Conservation (phyloP, 768 basidiomycete species). For the Phlegmacium glaucopus region DNA sequence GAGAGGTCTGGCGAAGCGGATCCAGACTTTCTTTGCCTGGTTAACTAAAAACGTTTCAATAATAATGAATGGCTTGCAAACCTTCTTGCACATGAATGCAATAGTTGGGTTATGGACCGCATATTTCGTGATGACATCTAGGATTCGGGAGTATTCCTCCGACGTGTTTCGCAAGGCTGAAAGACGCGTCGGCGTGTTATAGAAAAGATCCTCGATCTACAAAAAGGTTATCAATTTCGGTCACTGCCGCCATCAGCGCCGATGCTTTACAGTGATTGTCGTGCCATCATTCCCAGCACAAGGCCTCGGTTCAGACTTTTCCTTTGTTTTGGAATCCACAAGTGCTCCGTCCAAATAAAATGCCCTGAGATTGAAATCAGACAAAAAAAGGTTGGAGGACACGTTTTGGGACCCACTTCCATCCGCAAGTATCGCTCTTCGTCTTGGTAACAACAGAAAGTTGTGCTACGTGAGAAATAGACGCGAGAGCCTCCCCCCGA, state of each 20-base stretch:
- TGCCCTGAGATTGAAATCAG: conserved; percentile 47
- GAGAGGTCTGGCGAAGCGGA: conserved; percentile 76
- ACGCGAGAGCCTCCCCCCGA: conserved; percentile 94
- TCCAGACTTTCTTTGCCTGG: conserved; percentile 48
- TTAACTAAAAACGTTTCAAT: not conserved
- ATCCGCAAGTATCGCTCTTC: conserved; percentile 75
- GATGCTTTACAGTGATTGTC: conserved; percentile 59
- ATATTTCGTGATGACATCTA: conserved; percentile 91
- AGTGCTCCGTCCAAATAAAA: conserved; percentile 77
- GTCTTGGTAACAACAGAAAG: conserved; percentile 91
- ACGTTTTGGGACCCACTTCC: conserved; percentile 68
- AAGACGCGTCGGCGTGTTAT: conserved; percentile 85
- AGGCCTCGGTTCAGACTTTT: conserved; percentile 75
- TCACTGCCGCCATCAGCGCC: not conserved
- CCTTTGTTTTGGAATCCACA: conserved; percentile 65
- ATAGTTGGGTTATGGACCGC: conserved; percentile 90
- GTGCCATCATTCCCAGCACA: conserved; percentile 96
- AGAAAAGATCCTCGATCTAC: conserved; percentile 95
- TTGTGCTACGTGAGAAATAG: conserved; percentile 91
- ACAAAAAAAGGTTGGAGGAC: not conserved
- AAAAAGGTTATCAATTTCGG: not conserved
- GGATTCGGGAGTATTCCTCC: conserved; percentile 89
- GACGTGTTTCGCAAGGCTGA: conserved; percentile 79
- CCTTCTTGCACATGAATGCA: conserved; percentile 92
- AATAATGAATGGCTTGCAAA: conserved; percentile 17